Evolutionary conservation across 2,329 filamentous ascomycete genomes (phyloP).

Genomic region (Neopestalotiopsis rosae): DNA sequence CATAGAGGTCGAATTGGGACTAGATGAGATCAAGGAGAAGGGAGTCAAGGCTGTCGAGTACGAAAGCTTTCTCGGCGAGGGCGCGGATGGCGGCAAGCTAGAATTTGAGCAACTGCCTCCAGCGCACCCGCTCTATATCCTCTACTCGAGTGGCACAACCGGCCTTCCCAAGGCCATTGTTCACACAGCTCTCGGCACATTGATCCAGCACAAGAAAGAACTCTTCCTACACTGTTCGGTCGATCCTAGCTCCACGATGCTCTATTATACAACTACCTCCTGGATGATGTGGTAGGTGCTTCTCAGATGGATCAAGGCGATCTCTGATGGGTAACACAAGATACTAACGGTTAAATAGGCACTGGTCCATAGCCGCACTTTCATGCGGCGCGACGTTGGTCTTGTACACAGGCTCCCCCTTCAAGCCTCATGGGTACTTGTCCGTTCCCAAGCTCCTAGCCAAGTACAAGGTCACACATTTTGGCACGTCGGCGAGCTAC

Average conservation of each 20-base stretch:
- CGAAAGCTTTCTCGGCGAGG: constrained; percentile 46
- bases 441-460: constrained; percentile 85
- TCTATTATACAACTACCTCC: constrained; percentile 94
- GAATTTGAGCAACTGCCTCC: constrained; percentile 79
- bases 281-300: constrained; percentile 91
- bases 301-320: not conserved
- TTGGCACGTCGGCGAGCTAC: constrained; percentile 94
- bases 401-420: constrained; percentile 92
- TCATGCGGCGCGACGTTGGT: constrained; percentile 83
- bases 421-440: constrained; percentile 77
- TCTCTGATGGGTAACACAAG: not conserved
- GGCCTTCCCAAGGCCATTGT: constrained; percentile 90
- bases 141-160: constrained; percentile 93
- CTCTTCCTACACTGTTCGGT: constrained; percentile 88
- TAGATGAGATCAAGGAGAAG: constrained; percentile 45
- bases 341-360: constrained; percentile 38
- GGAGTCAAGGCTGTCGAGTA: constrained; percentile 51
- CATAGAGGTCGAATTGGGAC: constrained; percentile 51
- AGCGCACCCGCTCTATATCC: constrained; percentile 89
- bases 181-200: constrained; percentile 86
- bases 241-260: constrained; percentile 71
- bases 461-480: constrained; percentile 84
- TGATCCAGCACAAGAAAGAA: constrained; percentile 98
- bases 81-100: constrained; percentile 51
- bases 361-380: constrained; percentile 89